Evolutionary conservation across 2,329 filamentous ascomycete species (phyloP), one percentile per base, ranked within the genome.

Genomic region (Diaporthe humulicola): DNA sequence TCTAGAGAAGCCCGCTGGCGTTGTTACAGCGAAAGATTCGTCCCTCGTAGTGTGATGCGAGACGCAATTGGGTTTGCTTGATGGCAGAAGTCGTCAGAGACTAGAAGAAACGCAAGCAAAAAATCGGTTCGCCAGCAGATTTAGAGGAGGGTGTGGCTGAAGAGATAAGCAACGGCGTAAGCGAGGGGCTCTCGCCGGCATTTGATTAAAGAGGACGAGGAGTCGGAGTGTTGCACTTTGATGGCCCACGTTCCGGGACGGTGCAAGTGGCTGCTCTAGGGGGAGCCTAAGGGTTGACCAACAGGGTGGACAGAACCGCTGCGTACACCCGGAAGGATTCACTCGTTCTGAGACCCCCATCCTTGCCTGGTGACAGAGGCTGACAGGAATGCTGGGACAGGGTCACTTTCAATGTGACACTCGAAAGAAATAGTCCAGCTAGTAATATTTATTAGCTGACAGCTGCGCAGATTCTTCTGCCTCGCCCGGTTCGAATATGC

Each of bases 151-250:
- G 45, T 33, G 64, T 52, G 30, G 64, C 64, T 28, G 28, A 28
- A 38, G 52, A 67, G 64, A 67, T 67, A 40, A 67, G 64, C 22
- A 14, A 9, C 64, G 64, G 64, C 64, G 45, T 67, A 67, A 67
- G 64, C 64, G 64, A 52, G 64, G 64, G 64, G 64, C 30, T 25
- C 22, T 67, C 45, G 45, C 45, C 33, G 64, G 64, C 45, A 67
- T 40, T 67, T 67, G 28, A 67, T 25, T 17, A 38, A 50, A 50
- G 14, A 38, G 25, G 45, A 52, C 30, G 61, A 36, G 22, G 17
- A 25, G 45, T 52, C 30, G 61, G 61, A 38, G 40, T 38, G 30
- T 38, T n/a, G 64, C 64, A 52, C 45, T 15, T 30, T 38, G 30
- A 38, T 36, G 48, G 45, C 14, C 64, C 45, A n/a, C n/a, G 45